Evolutionary conservation across 352 stramenopile genomes (phyloP).

Genomic region (Sclerospora graminicola): DNA sequence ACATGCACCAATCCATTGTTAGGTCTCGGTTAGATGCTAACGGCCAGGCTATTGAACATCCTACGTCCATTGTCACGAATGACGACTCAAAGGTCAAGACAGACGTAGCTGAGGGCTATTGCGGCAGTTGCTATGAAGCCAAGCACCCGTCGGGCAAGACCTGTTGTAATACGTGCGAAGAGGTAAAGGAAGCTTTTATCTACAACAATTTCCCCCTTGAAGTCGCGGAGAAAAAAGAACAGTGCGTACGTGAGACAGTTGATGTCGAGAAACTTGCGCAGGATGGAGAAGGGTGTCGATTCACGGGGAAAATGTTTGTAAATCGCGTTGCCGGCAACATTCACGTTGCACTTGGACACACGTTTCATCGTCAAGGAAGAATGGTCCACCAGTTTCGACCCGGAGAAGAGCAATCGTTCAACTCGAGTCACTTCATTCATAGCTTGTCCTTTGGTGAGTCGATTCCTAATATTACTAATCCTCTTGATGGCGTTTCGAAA

Average conservation of each 20-base stretch:
- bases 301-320: slow-evolving; percentile 74
- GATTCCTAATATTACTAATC: too few relatives aligned
- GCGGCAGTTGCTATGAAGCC: too few relatives aligned
- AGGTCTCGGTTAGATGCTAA: slow-evolving; percentile 85
- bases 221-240: slow-evolving; percentile 66
- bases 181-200: too few relatives aligned
- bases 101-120: slow-evolving; percentile 49
- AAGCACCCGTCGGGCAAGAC: too few relatives aligned
- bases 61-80: slow-evolving; percentile 34
- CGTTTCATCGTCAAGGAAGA: slow-evolving; percentile 65
- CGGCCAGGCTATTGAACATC: slow-evolving; percentile 57
- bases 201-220: too few relatives aligned
- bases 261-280: slow-evolving; percentile 57
- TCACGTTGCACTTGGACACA: slow-evolving; percentile 70
- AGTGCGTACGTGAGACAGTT: slow-evolving; percentile 61
- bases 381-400: slow-evolving; percentile 79
- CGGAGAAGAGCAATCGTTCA: slow-evolving; percentile 68
- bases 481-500: too few relatives aligned
- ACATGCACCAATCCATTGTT: slow-evolving; percentile 92
- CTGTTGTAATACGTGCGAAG: too few relatives aligned
- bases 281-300: slow-evolving; percentile 71
- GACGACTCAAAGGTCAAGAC: slow-evolving; percentile 28
- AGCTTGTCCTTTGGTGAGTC: too few relatives aligned
- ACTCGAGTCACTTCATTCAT: slow-evolving; percentile 70
- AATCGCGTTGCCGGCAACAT: slow-evolving; percentile 84